phyloP scores from a whole-genome alignment of 1,139 yeast species.

The Lodderomyces orthopsilosis region DNA sequence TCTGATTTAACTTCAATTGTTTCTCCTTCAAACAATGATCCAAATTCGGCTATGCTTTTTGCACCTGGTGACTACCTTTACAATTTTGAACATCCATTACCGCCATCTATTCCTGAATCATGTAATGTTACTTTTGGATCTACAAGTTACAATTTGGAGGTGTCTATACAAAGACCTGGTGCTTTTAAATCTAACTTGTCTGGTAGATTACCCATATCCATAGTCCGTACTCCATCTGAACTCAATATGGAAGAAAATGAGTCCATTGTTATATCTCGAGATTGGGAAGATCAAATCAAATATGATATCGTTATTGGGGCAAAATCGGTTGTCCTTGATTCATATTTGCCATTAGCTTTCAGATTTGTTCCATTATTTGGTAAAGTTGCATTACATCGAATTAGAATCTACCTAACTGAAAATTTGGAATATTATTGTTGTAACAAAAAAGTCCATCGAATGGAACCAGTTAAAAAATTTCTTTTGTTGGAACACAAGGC shows the following conservation, averaged over 20 bases:
- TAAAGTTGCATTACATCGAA: conserved; percentile 81
- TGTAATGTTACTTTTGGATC: conserved; percentile 77
- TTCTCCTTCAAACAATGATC: conserved; percentile 15
- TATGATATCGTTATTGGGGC: conserved; percentile 90
- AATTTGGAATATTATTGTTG: conserved; percentile 86
- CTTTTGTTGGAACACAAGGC: conserved; percentile 80
- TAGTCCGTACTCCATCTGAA: conserved; percentile 77
- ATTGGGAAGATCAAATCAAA: conserved; percentile 90
- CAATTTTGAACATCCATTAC: conserved; percentile 86
- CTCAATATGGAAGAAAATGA: conserved; percentile 84
- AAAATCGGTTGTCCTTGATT: conserved; percentile 80
- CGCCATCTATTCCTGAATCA: conserved; percentile 79
- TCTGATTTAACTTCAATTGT: conserved; percentile 14
- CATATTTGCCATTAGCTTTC: conserved; percentile 80
- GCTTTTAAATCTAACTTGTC: conserved; percentile 76
- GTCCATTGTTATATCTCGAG: conserved; percentile 85
- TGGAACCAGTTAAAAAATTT: conserved; percentile 84
- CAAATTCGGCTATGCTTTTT: conserved; percentile 31
- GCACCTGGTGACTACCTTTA: conserved; percentile 87
- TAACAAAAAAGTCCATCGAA: conserved; percentile 81
- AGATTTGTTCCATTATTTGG: conserved; percentile 77
- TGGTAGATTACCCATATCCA: conserved; percentile 61
- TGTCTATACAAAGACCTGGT: conserved; percentile 70
- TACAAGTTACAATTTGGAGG: conserved; percentile 68
- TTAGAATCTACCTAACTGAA: conserved; percentile 82